Evolutionary conservation across 352 stramenopile genomes (phyloP), one percentile per base, ranked within the genome.

Genomic region (Phytophthora crassamura): DNA sequence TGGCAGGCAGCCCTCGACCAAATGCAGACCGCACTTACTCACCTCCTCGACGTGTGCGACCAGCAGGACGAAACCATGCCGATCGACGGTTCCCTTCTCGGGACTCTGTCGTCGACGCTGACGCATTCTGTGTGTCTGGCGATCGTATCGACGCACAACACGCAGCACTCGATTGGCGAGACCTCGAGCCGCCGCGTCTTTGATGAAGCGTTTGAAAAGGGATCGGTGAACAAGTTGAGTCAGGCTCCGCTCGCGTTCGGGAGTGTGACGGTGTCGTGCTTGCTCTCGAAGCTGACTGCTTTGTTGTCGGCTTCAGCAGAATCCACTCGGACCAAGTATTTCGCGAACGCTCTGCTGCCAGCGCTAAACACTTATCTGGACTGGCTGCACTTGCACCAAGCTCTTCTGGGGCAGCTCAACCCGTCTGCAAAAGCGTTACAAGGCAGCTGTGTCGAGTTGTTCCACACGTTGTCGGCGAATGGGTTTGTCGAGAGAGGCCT

Each of bases 271-370:
- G 22, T 46, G 11, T 41, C 25, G 9, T 59, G 41, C 43, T 18
- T 74, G 15, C 12, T 70, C 15, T 45, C 46, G n/a, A 74, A 69
- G 30, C 48, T 74, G 16, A 39, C 32, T 47, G 12, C 30, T 3
- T 55, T 69, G 46, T 8, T 72, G 42, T 64, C 56, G 25, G 16
- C 60, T 36, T 59, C 62, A n/a, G 49, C 61, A 22, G 56, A 72
- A 54, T 65, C 63, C 14, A 47, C 41, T 45, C 33, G 54, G 3
- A 56, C 40, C 7, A 74, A 62, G n/a, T 63, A 69, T 12, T 64
- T 85, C 11, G 41, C 64, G n/a, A 77, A 84, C 30, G 62, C 68
- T 36, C 34, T 84, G 15, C 48, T 86, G 36, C 73, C 80, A 16
- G 53, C 74, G 12, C 46, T 84, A 20, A 86, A 59, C 32, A 50